Base-by-base conservation (phyloP, 257 asterid species). In the Euphrasia confusa region DNA sequence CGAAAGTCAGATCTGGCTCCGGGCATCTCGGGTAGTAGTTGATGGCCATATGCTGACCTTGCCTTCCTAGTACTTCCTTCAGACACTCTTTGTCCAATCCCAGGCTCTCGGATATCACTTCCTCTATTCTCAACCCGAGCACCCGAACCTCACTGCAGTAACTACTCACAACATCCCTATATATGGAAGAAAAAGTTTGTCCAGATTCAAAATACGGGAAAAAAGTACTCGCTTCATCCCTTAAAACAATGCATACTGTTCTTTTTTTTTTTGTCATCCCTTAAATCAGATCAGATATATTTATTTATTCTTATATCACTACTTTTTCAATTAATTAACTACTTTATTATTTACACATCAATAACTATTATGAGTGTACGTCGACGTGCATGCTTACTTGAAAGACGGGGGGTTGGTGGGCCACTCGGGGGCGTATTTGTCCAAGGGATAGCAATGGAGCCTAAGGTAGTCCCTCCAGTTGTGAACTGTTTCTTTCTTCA, bases 21-120 rank as follows among this genome's bases (percentile, higher is more conserved):
- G 98, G 98, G 63, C 98, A 91, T 1, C 95, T 83, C 0, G 98
- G 98, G 67, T 91, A 91, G 40, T 77, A 88, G 67, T 91, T 91
- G 48, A 88, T 32, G 12, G 98, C 96, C 96, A 91, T 88, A 52
- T 91, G 98, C 54, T 91, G 98, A 8, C 96, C 96, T 68, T 86
- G 98, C 18, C 84, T 92, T 17, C 98, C 96, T 55, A 88, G 17
- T 9, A 73, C 77, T 6, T 70, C 61, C 77, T 69, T 81, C 1
- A 81, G 26, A 37, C 18, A 58, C 35, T 74, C 84, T 47, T 59
- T 69, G 4, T 66, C 74, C 15, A 81, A 71, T 33, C 84, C 84
- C 2, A 81, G 60, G 71, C 87, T 78, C 76, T 71, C 73, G 6
- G 87, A 74, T 71, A 81, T 81, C 49, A 67, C 74, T 66, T 78